These are phyloP conservation scores for Ustilago curta DNA, from an alignment of 1,284 basidiomycete genomes.

Conservation along the genomic window DNA sequence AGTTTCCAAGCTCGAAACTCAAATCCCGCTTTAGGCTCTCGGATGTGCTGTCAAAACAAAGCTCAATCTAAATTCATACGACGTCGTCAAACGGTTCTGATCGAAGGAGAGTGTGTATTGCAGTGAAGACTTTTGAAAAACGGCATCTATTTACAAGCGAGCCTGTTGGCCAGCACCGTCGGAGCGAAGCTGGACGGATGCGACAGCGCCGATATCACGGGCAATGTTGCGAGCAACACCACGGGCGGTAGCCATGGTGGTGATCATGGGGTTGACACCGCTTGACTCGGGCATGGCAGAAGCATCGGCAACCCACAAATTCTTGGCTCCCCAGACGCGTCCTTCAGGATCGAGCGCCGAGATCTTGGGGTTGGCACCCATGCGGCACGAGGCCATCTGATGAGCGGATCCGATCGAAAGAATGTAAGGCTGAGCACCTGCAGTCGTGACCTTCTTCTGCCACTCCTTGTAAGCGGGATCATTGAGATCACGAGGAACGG, in stretches of 20 bases:
- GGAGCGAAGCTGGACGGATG: conserved; percentile 26
- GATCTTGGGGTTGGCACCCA: conserved; percentile 67
- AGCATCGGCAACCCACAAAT: conserved; percentile 72
- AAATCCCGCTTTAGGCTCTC: not conserved
- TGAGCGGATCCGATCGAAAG: conserved; percentile 61
- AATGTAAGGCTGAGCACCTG: conserved; percentile 54
- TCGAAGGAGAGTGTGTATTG: not conserved
- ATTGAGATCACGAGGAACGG: conserved; percentile 57
- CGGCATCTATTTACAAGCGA: conserved; percentile 30
- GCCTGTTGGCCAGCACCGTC: conserved; percentile 23
- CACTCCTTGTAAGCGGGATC: conserved; percentile 63
- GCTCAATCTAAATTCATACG: not conserved
- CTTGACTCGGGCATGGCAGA: conserved; percentile 70
- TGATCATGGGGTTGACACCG: conserved; percentile 73
- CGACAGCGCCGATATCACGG: conserved; percentile 59
- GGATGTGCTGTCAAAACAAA: not conserved
- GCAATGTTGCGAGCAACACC: conserved; percentile 66
- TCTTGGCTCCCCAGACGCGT: conserved; percentile 70
- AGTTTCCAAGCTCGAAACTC: not conserved
- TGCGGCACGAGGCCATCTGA: conserved; percentile 71
- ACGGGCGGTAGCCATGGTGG: conserved; percentile 66
- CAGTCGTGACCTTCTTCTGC: conserved; percentile 58
- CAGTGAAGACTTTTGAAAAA: not conserved
- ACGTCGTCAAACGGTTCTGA: not conserved
- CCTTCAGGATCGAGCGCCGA: conserved; percentile 70